These are phyloP conservation scores for Termitomyces heimii DNA, from an alignment of 768 basidiomycete species.

Conservation along the genomic window DNA sequence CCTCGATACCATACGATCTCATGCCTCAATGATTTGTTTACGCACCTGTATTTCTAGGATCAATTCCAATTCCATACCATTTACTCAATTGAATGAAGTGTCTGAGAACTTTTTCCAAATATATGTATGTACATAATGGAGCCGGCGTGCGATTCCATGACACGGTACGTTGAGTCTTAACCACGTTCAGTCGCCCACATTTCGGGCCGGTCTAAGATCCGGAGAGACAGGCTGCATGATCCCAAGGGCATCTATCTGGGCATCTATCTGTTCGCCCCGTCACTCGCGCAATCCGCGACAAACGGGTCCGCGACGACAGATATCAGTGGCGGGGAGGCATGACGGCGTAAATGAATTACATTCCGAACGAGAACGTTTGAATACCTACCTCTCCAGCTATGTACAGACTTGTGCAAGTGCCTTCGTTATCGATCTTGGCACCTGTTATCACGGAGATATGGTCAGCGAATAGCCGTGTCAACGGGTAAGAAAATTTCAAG, in stretches of 20 bases:
- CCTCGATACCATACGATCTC: constrained; percentile 1
- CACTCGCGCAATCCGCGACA: neutral
- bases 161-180: too few species aligned
- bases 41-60: constrained; percentile 3
- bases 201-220: neutral
- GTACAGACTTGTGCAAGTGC: too few species aligned
- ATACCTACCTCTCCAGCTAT: neutral
- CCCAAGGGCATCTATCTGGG: too few species aligned
- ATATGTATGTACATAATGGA: too few species aligned
- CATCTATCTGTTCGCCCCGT: too few species aligned
- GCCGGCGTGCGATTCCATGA: neutral
- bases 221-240: neutral
- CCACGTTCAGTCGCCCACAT: neutral
- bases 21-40: constrained; percentile 5
- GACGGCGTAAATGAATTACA: too few species aligned
- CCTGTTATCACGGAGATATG: neutral
- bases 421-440: neutral
- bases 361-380: neutral
- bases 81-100: neutral
- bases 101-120: neutral
- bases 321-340: too few species aligned
- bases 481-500: neutral
- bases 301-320: too few species aligned
- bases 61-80: neutral
- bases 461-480: neutral